Base-by-base conservation (phyloP, 129 eudicot species). In the Calendula officinalis region DNA sequence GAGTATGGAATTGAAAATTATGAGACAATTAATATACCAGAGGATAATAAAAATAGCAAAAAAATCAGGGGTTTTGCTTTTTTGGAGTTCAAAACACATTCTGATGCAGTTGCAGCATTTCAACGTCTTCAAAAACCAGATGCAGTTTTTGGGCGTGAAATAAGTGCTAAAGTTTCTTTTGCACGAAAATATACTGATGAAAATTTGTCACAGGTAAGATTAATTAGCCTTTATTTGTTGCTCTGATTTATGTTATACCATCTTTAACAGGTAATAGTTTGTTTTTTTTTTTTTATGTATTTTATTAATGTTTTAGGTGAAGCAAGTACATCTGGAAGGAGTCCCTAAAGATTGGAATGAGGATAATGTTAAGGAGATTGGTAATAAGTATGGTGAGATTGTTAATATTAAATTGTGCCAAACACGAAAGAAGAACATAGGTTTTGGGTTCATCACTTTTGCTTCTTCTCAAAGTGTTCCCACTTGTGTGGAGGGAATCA, bases 401-500 rank as follows among this genome's bases (percentile, higher is more conserved):
- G 27, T 51, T 40, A 40, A 46, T 9, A 14, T 75, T 30, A 15
- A 75, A 44, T 9, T 80, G 59, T 45, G 42, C 55, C 71, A 8
- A 15, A 56, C 56, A 69, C 58, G 62, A 27, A 22, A 11, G 14
- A 80, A 80, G 42, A 44, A 57, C 32, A 80, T 53, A 60, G 65
- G 57, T 69, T 63, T 69, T 63, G 84, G 81, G 39, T 80, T 70
- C 32, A 15, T 80, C 67, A 80, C 67, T 60, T 80, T 75, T 56
- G 30, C 45, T 49, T 75, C 75, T 66, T 41, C 70, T 60, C 78
- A 80, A 80, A 67, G 74, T 80, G 78, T 75, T 41, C 48, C 53
- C 53, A 78, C 81, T 65, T 80, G 84, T 56, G 81, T 80, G 63
- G 81, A 75, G 58, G 84, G 81, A 62, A 75, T 80, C 56, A 80